A percentile compares a stretch with the other conserved stretches of the same genome.
Evolutionary conservation across 495 filamentous ascomycete genomes (phyloP).

Genomic region (Penicillium atrosanguineum): DNA sequence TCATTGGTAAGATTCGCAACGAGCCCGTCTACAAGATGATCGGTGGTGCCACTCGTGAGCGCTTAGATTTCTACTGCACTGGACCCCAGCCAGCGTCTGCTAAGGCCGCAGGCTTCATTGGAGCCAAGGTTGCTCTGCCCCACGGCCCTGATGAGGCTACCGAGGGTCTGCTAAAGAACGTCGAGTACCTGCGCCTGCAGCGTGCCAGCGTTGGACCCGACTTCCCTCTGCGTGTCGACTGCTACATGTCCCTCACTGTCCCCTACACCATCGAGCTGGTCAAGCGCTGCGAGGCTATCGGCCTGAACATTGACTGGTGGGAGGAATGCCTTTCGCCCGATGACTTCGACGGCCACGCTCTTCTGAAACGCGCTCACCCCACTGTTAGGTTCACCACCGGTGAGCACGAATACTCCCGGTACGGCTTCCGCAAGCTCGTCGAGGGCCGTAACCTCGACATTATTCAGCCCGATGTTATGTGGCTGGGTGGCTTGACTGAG

Average conservation of each 20-base stretch:
- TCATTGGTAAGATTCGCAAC: slow-evolving; percentile 82
- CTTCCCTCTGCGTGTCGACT: slow-evolving; percentile 91
- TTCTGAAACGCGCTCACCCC: slow-evolving; percentile 85
- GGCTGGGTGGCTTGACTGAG: slow-evolving; percentile 90
- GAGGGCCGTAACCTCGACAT: slow-evolving; percentile 91
- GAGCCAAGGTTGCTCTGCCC: slow-evolving; percentile 83
- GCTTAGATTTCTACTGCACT: slow-evolving; percentile 90
- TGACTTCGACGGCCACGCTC: slow-evolving; percentile 83
- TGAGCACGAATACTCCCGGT: slow-evolving; percentile 90
- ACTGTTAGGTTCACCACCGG: slow-evolving; percentile 92
- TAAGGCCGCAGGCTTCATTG: slow-evolving; percentile 80
- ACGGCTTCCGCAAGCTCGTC: slow-evolving; percentile 90
- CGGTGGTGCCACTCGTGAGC: slow-evolving; percentile 75
- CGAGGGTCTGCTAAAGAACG: slow-evolving; percentile 78
- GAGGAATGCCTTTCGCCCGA: slow-evolving; percentile 89
- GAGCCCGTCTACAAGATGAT: slow-evolving; percentile 96
- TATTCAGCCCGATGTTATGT: slow-evolving; percentile 94
- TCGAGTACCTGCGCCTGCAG: slow-evolving; percentile 82
- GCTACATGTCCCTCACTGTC: slow-evolving; percentile 94
- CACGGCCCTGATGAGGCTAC: slow-evolving; percentile 84
- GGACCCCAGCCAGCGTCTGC: slow-evolving; percentile 77
- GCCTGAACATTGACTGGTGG: slow-evolving; percentile 94
- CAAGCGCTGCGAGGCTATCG: slow-evolving; percentile 70
- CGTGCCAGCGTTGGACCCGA: slow-evolving; percentile 81
- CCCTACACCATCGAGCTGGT: slow-evolving; percentile 88